Percentiles rank a stretch among this genome's conserved stretches.
Conservation (phyloP, 2,329 filamentous ascomycete genomes). For the Fusarium paranaense region DNA sequence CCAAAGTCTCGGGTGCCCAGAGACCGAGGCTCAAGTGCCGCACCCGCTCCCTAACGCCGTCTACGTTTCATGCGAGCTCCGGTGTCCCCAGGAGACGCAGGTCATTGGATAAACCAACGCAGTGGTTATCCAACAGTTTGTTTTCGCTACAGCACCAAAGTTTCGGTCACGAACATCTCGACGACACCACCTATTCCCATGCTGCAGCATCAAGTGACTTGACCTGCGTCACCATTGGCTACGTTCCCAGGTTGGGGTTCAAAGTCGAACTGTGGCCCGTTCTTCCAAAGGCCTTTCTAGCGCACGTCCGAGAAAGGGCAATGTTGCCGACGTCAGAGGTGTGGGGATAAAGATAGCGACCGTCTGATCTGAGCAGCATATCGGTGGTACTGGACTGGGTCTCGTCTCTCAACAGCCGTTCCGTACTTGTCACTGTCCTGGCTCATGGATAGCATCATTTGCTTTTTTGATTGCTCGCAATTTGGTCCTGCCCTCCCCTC, state of each 20-base stretch:
- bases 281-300: conserved; percentile 28
- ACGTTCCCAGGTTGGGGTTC: conserved; percentile 4
- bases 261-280: not conserved
- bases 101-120: not conserved
- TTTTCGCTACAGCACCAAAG: not conserved
- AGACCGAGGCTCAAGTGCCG: conserved; percentile 2
- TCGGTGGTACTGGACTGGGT: not conserved
- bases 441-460: conserved; percentile 27
- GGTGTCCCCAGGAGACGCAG: not conserved
- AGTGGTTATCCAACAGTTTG: not conserved
- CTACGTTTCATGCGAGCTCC: not conserved
- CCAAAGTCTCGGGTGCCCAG: not conserved
- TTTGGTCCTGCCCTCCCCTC: conserved; percentile 22
- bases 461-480: conserved; percentile 30
- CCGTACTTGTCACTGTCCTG: not conserved
- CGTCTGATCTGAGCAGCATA: conserved; percentile 2
- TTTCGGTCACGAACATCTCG: not conserved
- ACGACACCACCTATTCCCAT: conserved; percentile 8
- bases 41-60: not conserved
- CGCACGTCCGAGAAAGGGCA: conserved; percentile 15
- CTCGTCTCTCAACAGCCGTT: not conserved
- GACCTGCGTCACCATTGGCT: conserved; percentile 12
- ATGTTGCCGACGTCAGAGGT: conserved; percentile 32
- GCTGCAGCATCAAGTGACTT: not conserved
- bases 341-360: conserved; percentile 22